These are phyloP conservation scores for Quercus parvula DNA, from an alignment of 306 rosid species.

Conservation along the genomic window DNA sequence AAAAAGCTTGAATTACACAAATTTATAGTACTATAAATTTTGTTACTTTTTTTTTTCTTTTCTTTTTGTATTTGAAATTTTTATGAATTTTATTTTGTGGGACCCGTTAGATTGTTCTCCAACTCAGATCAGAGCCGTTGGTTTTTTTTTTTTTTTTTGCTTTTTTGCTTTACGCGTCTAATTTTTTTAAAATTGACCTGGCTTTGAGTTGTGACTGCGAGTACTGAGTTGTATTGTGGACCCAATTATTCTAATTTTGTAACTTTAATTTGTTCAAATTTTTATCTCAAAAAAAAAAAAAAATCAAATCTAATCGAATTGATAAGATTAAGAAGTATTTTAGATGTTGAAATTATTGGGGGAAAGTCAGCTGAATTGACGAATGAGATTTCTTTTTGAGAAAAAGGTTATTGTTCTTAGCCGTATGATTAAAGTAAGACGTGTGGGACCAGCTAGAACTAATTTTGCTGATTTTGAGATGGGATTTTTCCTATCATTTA, in stretches of 20 bases:
- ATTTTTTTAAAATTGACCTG: background rate
- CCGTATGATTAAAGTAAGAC: too few species aligned
- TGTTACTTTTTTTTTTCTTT: too few species aligned
- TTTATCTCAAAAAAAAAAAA: too few species aligned
- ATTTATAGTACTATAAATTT: too few species aligned
- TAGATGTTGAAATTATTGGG: background rate
- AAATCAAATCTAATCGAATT: background rate
- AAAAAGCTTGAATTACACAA: constrained; percentile 2
- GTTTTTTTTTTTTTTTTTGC: background rate
- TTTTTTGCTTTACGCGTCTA: too few species aligned
- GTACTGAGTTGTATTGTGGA: background rate
- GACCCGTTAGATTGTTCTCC: background rate
- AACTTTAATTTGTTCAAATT: background rate
- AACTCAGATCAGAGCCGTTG: background rate
- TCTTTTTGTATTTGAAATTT: background rate
- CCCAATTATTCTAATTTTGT: background rate
- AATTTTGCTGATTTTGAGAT: background rate
- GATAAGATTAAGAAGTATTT: background rate
- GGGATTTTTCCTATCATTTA: too few species aligned
- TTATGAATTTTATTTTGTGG: background rate
- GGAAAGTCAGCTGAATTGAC: background rate
- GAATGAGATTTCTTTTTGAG: background rate
- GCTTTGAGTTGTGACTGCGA: background rate
- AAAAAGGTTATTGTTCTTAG: background rate
- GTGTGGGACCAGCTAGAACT: background rate